Evolutionary conservation across 164 flowering plant genomes (phyloP), one percentile per base, ranked within the genome.

Genomic region (Macadamia tetraphylla): DNA sequence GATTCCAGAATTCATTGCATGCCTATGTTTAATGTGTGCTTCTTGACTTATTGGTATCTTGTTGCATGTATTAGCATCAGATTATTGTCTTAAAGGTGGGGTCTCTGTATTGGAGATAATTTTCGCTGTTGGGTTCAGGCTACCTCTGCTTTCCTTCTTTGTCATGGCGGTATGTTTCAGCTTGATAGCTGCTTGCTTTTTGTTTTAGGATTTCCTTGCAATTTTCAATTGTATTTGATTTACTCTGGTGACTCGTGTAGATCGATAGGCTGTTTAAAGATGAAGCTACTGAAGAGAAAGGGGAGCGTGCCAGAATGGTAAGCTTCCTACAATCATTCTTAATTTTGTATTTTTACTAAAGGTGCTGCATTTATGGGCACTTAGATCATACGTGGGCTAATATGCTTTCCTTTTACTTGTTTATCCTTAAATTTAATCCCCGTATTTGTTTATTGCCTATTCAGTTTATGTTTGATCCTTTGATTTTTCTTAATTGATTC

Each of bases 301-400:
- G 99, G 8, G 97, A 92, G 67, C 90, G 96, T 4, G 99, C 99
- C n/a, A 81, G 95, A 81, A 84, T 94, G 99, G 99, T 92, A 51
- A 78, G 84, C 70, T 44, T 61, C 31, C 3, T 49, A 30, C 35
- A 9, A 17, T 6, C 63, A 46, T 46, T 46, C 6, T 11, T 11
- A 9, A 46, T 9, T 46, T 46, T 1, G 51, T 9, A 46, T 46
- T 8, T 46, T 46, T 46, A 46, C 51, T 3, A 11, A 46, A 46
- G 51, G 51, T 46, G 51, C 51, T 46, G 51, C 51, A 46, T 46
- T 46, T 1, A 23, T 23, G 23, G 23, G 23, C 23, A 23, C 23
- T 23, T 23, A 23, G 23, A 23, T 23, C 23, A 23, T 23, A 23
- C 23, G 23, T 23, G 23, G 23, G 23, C 23, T 23, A 35, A 35